phyloP scores from a whole-genome alignment of 257 asterid species.

The Capsicum pubescens region DNA sequence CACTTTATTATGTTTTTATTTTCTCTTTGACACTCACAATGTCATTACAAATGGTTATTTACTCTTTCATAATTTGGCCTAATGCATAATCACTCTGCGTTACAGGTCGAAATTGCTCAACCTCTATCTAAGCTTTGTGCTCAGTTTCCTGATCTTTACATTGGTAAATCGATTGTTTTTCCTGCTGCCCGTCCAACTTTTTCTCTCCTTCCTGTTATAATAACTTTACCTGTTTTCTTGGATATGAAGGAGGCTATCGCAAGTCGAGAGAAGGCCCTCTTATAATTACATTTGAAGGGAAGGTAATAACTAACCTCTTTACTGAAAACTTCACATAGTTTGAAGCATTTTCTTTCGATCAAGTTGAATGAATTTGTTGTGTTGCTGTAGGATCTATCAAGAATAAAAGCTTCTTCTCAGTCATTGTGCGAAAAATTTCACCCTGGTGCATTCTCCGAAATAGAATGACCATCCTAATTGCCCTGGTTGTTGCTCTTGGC shows the following conservation, averaged over 20 bases:
- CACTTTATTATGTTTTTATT: too few relatives aligned
- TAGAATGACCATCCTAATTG: conserved; percentile 32
- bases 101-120: conserved; percentile 80
- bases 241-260: conserved; percentile 64
- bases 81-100: background rate
- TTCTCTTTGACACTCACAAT: too few relatives aligned
- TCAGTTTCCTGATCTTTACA: conserved; percentile 69
- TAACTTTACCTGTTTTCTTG: conserved; percentile 27
- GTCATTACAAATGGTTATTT: background rate
- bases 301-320: conserved; percentile 44
- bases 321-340: conserved; percentile 1
- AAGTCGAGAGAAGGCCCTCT: conserved; percentile 68
- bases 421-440: conserved; percentile 57
- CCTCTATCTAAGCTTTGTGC: conserved; percentile 64
- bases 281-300: conserved; percentile 63
- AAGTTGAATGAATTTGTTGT: conserved; percentile 29
- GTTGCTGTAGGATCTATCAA: conserved; percentile 59
- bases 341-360: background rate
- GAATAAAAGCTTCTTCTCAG: conserved; percentile 61
- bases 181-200: background rate
- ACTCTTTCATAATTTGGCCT: background rate
- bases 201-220: conserved; percentile 13
- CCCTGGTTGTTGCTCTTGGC: conserved; percentile 8
- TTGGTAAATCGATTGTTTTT: conserved; percentile 50
- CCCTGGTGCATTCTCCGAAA: conserved; percentile 50